A percentile compares a stretch with the other conserved stretches of the same genome.
These are phyloP conservation scores for Hypomyces perniciosus DNA, from an alignment of 2,329 filamentous ascomycete species.

Conservation along the genomic window DNA sequence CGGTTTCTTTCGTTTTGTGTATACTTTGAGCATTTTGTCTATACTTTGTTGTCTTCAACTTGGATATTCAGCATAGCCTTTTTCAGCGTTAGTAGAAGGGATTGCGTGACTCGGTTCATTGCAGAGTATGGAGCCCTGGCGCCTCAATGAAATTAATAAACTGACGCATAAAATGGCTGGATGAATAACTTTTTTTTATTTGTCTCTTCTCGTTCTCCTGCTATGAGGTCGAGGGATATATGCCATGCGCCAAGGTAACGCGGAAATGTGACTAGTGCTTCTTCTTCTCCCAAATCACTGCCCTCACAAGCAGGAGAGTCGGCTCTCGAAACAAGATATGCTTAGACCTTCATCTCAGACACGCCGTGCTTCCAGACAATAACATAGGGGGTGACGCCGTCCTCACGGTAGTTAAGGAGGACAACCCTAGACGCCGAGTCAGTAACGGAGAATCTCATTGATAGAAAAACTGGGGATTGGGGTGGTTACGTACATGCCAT, in stretches of 20 bases:
- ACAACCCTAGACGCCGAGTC: slow-evolving; percentile 54
- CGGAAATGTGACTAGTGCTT: slow-evolving; percentile 7
- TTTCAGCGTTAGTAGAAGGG: background rate
- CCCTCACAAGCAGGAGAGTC: slow-evolving; percentile 8
- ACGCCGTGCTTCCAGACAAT: slow-evolving; percentile 95
- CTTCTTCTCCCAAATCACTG: slow-evolving; percentile 6
- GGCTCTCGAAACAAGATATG: slow-evolving; percentile 4
- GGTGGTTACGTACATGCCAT: slow-evolving; percentile 70
- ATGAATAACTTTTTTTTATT: slow-evolving; percentile 9
- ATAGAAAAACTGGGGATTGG: background rate
- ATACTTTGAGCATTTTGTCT: background rate
- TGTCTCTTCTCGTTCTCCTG: slow-evolving; percentile 10
- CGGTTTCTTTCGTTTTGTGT: background rate
- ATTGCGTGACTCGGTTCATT: background rate
- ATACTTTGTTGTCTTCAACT: background rate
- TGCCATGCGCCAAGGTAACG: slow-evolving; percentile 13
- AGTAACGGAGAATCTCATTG: slow-evolving; percentile 2
- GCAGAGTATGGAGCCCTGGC: background rate
- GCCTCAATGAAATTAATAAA: background rate
- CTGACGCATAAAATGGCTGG: background rate
- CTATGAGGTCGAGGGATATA: slow-evolving; percentile 14
- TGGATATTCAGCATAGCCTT: background rate
- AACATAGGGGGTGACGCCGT: slow-evolving; percentile 84
- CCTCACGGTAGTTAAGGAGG: slow-evolving; percentile 96
- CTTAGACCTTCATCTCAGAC: slow-evolving; percentile 84